These are phyloP conservation scores for Colletotrichum sp. DNA, from an alignment of 2,329 filamentous ascomycete genomes.

Conservation along the genomic window DNA sequence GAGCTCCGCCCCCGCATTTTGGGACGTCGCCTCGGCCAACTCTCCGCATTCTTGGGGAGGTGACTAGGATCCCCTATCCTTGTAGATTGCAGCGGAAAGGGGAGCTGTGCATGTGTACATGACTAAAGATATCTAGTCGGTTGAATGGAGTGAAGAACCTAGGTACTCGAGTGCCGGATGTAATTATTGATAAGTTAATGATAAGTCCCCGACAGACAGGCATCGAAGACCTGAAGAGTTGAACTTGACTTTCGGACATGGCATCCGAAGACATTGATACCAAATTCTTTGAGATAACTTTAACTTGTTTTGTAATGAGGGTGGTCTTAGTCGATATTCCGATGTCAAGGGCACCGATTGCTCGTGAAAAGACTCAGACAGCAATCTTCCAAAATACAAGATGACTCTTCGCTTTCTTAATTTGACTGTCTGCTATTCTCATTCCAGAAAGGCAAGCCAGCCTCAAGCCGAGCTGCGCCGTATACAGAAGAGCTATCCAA, in stretches of 20 bases:
- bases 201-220: not conserved
- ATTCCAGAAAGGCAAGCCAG: constrained; percentile 14
- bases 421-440: constrained; percentile 13
- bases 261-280: not conserved
- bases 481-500: constrained; percentile 12
- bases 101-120: not conserved
- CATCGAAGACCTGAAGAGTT: not conserved
- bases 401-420: not conserved
- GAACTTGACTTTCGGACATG: not conserved
- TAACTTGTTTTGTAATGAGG: no score
- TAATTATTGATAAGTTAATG: not conserved
- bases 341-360: no score
- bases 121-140: not conserved
- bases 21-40: not conserved
- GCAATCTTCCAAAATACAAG: not conserved
- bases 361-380: no score
- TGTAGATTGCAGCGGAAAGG: not conserved
- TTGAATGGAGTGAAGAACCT: not conserved
- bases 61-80: not conserved
- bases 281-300: no score
- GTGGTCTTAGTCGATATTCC: not conserved
- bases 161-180: not conserved
- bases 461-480: constrained; percentile 10
- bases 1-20: constrained; percentile 15
- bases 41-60: not conserved